phyloP scores from a whole-genome alignment of 192 early-diverging fungal genomes.

The Umbelopsis ramanniana region DNA sequence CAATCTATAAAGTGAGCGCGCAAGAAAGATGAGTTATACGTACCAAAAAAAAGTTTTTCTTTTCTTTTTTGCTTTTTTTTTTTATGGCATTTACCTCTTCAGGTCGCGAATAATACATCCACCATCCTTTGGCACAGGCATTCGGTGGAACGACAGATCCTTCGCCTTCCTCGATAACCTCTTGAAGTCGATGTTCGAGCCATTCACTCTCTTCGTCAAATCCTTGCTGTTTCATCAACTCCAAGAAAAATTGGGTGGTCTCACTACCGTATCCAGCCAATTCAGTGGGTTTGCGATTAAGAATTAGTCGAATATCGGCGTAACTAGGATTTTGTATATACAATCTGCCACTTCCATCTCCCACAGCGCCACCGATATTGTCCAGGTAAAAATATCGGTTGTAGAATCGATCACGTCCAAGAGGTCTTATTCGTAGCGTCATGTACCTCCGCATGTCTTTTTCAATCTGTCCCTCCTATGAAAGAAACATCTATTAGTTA shows the following conservation, averaged over 20 bases:
- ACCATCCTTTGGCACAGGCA: slow-evolving; percentile 22
- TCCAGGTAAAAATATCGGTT: slow-evolving; percentile 93
- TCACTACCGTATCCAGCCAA: slow-evolving; percentile 33
- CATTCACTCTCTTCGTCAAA: slow-evolving; percentile 37
- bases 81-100: slow-evolving; percentile 18
- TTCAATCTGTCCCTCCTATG: slow-evolving; percentile 68
- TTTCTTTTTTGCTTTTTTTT: too few relatives aligned
- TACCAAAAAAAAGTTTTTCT: neutral
- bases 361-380: slow-evolving; percentile 61
- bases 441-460: slow-evolving; percentile 65
- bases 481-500: neutral
- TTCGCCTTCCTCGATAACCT: neutral
- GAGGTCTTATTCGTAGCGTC: slow-evolving; percentile 66
- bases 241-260: slow-evolving; percentile 20
- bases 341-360: slow-evolving; percentile 57
- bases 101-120: slow-evolving; percentile 28
- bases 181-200: slow-evolving; percentile 33
- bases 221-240: slow-evolving; percentile 30
- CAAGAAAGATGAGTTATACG: neutral
- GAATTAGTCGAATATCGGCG: slow-evolving; percentile 57
- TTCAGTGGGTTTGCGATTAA: slow-evolving; percentile 38
- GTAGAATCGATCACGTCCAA: slow-evolving; percentile 84
- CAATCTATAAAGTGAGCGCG: slow-evolving; percentile 52
- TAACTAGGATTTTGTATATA: slow-evolving; percentile 59
- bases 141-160: neutral